Evolutionary conservation across 78 protist species (phyloP).

Genomic region (Dictyostelium intermedium): DNA sequence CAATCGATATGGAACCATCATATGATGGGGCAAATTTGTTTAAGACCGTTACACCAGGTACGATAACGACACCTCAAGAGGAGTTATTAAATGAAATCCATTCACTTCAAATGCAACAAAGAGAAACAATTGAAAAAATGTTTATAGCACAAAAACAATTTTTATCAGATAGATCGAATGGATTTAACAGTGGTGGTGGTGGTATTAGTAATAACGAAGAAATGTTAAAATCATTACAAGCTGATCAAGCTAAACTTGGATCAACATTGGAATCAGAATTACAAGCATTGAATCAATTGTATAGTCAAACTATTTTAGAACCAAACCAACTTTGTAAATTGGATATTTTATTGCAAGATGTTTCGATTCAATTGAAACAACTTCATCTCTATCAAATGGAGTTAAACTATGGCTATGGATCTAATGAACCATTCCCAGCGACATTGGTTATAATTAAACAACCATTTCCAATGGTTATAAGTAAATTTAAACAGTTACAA

Average conservation of each 20-base stretch:
- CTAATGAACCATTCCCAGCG: slow-evolving; percentile 6
- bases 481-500: slow-evolving; percentile 56
- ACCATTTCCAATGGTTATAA: slow-evolving; percentile 78
- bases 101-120: neutral
- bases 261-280: slow-evolving; percentile 34
- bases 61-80: slow-evolving; percentile 38
- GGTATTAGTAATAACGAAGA: slow-evolving; percentile 4
- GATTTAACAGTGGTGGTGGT: neutral
- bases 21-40: slow-evolving; percentile 21
- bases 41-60: neutral
- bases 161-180: neutral
- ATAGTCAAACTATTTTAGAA: slow-evolving; percentile 58
- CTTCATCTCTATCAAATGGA: slow-evolving; percentile 53
- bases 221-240: neutral
- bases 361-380: slow-evolving; percentile 56
- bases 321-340: slow-evolving; percentile 71
- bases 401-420: neutral
- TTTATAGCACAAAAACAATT: slow-evolving; percentile 37
- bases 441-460: slow-evolving; percentile 73
- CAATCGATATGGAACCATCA: slow-evolving; percentile 36
- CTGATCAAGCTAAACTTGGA: slow-evolving; percentile 9
- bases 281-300: slow-evolving; percentile 54
- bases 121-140: slow-evolving; percentile 42
- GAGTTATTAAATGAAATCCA: slow-evolving; percentile 48
- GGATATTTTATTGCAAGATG: slow-evolving; percentile 52